phyloP scores from a whole-genome alignment of 1,139 yeast genomes.

The Debaryomyces robertsiae region DNA sequence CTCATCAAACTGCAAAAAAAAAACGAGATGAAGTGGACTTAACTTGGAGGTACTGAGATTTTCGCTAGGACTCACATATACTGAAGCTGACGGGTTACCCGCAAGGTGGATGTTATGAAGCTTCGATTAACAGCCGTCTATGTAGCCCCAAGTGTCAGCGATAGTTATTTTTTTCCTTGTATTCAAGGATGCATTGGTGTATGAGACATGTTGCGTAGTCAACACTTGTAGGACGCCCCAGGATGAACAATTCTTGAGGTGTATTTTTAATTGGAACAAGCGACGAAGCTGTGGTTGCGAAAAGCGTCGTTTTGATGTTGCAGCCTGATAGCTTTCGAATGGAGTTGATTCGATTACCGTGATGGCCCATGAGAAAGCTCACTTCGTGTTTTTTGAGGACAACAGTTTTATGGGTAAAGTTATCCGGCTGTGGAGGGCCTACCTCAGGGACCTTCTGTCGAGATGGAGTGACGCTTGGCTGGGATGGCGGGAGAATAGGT shows the following conservation, averaged over 20 bases:
- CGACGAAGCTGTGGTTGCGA: slow-evolving; percentile 15
- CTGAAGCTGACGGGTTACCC: slow-evolving; percentile 6
- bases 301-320: slow-evolving; percentile 27
- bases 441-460: not conserved
- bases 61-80: slow-evolving; percentile 10
- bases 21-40: not conserved
- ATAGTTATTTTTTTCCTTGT: slow-evolving; percentile 7
- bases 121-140: too few species aligned
- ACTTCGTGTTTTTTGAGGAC: slow-evolving; percentile 25
- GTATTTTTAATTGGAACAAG: slow-evolving; percentile 15
- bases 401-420: slow-evolving; percentile 1
- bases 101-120: slow-evolving; percentile 1
- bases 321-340: slow-evolving; percentile 34
- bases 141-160: not conserved
- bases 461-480: too few species aligned
- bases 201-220: slow-evolving; percentile 21
- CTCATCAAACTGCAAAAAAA: slow-evolving; percentile 8
- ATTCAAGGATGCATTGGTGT: slow-evolving; percentile 9
- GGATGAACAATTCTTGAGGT: slow-evolving; percentile 17
- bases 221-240: slow-evolving; percentile 22
- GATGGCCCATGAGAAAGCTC: slow-evolving; percentile 31
- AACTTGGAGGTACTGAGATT: slow-evolving; percentile 6
- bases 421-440: slow-evolving; percentile 3
- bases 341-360: slow-evolving; percentile 27
- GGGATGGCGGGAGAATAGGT: too few species aligned